These are phyloP conservation scores for Urochloa ruziziensis DNA, from an alignment of 176 grass and related monocot genomes.

Conservation along the genomic window DNA sequence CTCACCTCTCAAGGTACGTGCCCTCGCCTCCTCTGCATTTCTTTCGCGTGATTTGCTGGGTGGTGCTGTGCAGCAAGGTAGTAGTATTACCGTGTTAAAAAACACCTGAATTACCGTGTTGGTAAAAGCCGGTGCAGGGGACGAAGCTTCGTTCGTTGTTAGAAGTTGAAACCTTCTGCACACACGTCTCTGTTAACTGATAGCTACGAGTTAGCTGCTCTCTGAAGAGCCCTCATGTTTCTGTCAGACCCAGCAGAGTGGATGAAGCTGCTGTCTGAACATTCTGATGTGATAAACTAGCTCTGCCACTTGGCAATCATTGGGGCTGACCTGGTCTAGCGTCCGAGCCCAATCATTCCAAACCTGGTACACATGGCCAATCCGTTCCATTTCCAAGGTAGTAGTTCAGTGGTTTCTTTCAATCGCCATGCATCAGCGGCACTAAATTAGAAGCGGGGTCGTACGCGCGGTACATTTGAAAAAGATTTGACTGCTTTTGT, in stretches of 20 bases:
- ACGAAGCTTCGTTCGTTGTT: not conserved
- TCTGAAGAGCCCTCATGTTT: not conserved
- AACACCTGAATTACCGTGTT: not conserved
- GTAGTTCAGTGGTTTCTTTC: slow-evolving; percentile 28
- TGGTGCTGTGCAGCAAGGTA: not conserved
- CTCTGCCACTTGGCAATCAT: slow-evolving; percentile 24
- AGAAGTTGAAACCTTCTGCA: not conserved
- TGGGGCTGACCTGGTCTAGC: not conserved
- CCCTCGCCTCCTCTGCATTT: not conserved
- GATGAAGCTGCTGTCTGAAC: slow-evolving; percentile 1
- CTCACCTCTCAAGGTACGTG: slow-evolving; percentile 27
- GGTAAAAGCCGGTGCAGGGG: not conserved
- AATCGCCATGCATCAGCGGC: slow-evolving; percentile 23
- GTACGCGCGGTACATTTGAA: not conserved
- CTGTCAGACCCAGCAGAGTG: not conserved
- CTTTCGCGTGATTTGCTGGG: slow-evolving; percentile 2
- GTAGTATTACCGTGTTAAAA: not conserved
- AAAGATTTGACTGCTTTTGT: slow-evolving; percentile 10
- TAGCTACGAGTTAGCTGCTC: not conserved
- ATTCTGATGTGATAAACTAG: slow-evolving; percentile 38
- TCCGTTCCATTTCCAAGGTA: slow-evolving; percentile 16
- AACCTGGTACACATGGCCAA: slow-evolving; percentile 19
- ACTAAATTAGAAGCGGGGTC: not conserved
- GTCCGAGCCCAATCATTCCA: slow-evolving; percentile 1
- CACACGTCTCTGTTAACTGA: slow-evolving; percentile 7